Evolutionary conservation across 1,284 basidiomycete species (phyloP), one percentile per base, ranked within the genome.

Genomic region (Ceratorhiza oryzae-sativae): DNA sequence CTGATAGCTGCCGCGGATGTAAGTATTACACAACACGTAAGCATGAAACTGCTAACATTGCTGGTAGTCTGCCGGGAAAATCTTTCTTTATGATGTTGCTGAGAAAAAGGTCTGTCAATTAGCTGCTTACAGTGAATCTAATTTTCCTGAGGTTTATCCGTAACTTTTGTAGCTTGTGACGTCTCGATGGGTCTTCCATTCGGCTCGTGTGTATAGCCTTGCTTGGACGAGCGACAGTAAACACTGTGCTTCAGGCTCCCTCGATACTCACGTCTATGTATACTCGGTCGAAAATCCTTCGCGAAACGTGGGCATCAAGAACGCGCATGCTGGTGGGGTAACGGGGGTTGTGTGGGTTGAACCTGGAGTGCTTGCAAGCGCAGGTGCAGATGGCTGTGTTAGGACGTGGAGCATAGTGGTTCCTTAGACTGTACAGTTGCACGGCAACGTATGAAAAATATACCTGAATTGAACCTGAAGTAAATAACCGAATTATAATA

Each of bases 211-310:
- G 73, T 87, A 91, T 76, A 87, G 91, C 18, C 85, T 98, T 15
- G 83, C 87, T 0, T 98, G 92, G 88, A 90, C 91, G 1, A 79
- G 86, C 1, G 89, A 93, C 77, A 89, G 89, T 2, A 84, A 84
- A 76, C 87, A 95, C 76, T 88, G 93, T 73, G 94, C 90, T 1
- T 95, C 94, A 8, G 94, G 90, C 15, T 94, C 94, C 9, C 85
- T 97, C 42, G 97, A 99, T 79, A 97, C 95, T 32, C 88, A 94
- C 77, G 88, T 97, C 8, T 97, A 95, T 79, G 82, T 98, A 46
- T 98, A 94, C 90, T 90, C 90, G 76, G 88, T 94, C 45, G 84
- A 85, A 72, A 90, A 90, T 76, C 90, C 91, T 12, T 82, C 88
- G 80, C 89, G 88, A 81, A 93, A 92, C 76, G 88, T 95, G 49